Evolutionary conservation across 441 rosid species (phyloP), one percentile per base, ranked within the genome.

Genomic region (Jatropha podagrica): DNA sequence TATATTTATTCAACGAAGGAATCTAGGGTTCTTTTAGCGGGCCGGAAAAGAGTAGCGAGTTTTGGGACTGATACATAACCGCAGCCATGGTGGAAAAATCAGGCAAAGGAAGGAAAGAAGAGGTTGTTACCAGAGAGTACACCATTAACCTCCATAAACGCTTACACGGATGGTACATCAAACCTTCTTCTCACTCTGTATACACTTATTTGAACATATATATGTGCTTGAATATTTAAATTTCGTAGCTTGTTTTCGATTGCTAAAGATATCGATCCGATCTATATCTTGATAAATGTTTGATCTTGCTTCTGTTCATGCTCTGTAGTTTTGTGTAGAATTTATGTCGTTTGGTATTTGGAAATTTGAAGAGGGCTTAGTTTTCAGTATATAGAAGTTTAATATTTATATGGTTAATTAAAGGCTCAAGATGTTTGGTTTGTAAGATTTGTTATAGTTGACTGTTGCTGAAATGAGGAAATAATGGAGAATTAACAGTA

Each of bases 71-170:
- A 20, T 20, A 12, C 46, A 23, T 27, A 52, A 60, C 61, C 63
- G 72, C 69, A 62, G 81, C 72, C 80, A 93, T 90, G 97, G 85
- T 80, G 52, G 98, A 89, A 75, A 91, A 85, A 79, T 40, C 81
- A 20, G 75, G 83, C 17, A 89, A 87, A 42, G 92, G 90, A 64
- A 85, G 97, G 78, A 90, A 92, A 61, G 93, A 88, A 74, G 98
- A 93, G 87, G 92, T 94, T 69, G 92, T 94, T 18, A 88, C 93
- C 63, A 88, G 97, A 72, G 98, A 94, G 82, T 92, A 94, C 87
- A 94, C 97, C 72, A 81, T 94, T 78, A 92, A 94, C 83, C 93
- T 93, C 69, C 97, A 93, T 86, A 90, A 91, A 65, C 97, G 97
- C 73, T 80, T 92, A 64, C 97, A 92, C 81, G 86, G 94, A 77